phyloP scores from a whole-genome alignment of 495 filamentous ascomycete genomes.

The Lophium mytilinum region DNA sequence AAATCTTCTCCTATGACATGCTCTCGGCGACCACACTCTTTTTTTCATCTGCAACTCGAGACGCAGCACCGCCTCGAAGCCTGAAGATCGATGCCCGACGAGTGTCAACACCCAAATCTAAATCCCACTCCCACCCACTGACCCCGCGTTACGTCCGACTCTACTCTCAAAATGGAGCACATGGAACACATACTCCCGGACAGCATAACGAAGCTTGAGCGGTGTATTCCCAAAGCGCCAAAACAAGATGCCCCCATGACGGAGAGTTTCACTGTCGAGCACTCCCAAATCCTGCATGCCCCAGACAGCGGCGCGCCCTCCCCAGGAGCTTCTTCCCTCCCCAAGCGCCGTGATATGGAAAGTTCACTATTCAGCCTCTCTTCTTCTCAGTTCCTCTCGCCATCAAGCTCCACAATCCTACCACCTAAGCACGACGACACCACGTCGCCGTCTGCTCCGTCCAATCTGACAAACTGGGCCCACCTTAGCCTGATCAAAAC shows the following conservation, averaged over 20 bases:
- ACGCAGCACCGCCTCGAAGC: not conserved
- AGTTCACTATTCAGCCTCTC: too few relatives aligned
- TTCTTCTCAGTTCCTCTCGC: not conserved
- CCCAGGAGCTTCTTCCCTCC: not conserved
- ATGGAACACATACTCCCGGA: slow-evolving; percentile 19
- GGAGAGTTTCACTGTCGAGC: slow-evolving; percentile 14
- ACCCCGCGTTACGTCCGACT: slow-evolving; percentile 1
- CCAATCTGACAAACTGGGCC: slow-evolving; percentile 18
- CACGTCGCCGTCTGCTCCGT: not conserved
- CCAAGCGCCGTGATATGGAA: not conserved
- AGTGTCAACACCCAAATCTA: not conserved
- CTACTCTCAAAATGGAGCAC: slow-evolving; percentile 8
- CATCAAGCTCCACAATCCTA: not conserved
- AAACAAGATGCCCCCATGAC: slow-evolving; percentile 13
- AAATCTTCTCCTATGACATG: too few relatives aligned
- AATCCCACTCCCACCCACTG: slow-evolving; percentile 1
- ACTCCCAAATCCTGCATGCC: not conserved
- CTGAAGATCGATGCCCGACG: too few relatives aligned
- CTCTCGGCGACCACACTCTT: too few relatives aligned
- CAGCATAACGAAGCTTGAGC: slow-evolving; percentile 15
- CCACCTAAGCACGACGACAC: not conserved
- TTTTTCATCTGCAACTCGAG: not conserved
- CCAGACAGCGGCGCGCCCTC: not conserved
- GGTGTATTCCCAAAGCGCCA: slow-evolving; percentile 4
- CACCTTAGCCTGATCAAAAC: slow-evolving; percentile 21